Evolutionary conservation across 2,329 filamentous ascomycete species (phyloP), one percentile per base, ranked within the genome.

Genomic region (Sphaerulina populicola): DNA sequence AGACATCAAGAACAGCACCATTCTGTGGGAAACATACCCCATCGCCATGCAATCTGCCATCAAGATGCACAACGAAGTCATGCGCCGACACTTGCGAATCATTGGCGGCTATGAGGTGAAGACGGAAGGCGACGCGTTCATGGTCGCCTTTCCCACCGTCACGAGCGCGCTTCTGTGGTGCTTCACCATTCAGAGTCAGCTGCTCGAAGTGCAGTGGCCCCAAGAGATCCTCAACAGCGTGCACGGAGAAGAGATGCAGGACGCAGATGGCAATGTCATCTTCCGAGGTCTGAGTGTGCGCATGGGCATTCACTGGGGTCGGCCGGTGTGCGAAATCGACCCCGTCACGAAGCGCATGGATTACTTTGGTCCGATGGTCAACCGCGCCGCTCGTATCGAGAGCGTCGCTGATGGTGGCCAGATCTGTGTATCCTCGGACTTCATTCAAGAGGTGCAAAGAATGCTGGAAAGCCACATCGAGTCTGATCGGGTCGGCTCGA

Each of bases 311-410:
- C 93, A 98, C 68, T 98, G 86, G 80, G 93, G 93, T 59, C 83
- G 86, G 53, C 93, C 91, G 5, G 89, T 98, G 62, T 94, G 89
- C 66, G 93, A 98, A 69, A 86, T 85, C 44, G 93, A 98, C 69
- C 93, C 93, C 0, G 90, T 98, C 44, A 98, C 93, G 1, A 85
- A 90, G 52, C 88, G 93, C 57, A 98, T 98, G 93, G 93, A 98
- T 64, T 98, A 98, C 72, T 98, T 97, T 66, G 93, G 93, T 0
- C 93, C 93, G 11, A 98, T 98, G 89, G 93, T 98, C 64, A 98
- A 98, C 71, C 90, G 94, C 65, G 88, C 93, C 0, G 86, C 93
- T 12, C 86, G 93, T 72, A 94, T 98, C 58, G 93, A 88, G 6
- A 85, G 88, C 18, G 90, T 95, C 39, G 93, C 93, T 33, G 93